Evolutionary conservation across 73 alveolate species (phyloP).

Genomic region (Effrenium voratum): DNA sequence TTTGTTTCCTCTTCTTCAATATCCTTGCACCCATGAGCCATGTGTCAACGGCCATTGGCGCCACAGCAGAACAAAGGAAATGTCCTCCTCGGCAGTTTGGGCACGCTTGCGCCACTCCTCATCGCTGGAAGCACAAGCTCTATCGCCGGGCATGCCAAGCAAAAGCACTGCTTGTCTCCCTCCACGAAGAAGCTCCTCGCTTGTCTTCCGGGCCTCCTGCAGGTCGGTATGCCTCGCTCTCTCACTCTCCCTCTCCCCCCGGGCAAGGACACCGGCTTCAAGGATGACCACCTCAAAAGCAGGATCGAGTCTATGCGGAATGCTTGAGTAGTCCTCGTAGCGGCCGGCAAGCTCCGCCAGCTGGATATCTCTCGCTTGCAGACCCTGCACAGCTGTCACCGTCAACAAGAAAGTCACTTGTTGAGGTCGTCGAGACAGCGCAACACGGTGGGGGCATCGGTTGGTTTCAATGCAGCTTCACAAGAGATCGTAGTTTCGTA

Average conservation of each 20-base stretch:
- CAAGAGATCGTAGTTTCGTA: too few relatives aligned
- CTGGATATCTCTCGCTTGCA: not conserved
- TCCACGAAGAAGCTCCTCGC: not conserved
- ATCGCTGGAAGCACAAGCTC: not conserved
- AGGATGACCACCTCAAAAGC: not conserved
- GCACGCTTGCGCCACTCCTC: constrained; percentile 32
- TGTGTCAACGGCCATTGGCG: too few relatives aligned
- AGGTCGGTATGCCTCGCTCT: not conserved
- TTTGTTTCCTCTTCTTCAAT: too few relatives aligned
- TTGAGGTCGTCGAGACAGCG: too few relatives aligned
- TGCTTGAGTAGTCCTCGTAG: not conserved
- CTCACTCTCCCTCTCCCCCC: not conserved
- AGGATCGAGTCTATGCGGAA: not conserved
- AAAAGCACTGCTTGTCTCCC: too few relatives aligned
- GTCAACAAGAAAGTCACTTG: too few relatives aligned
- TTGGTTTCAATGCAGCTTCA: too few relatives aligned
- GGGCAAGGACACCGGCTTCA: not conserved
- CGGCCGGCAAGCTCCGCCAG: constrained; percentile 10
- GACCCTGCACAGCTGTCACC: too few relatives aligned
- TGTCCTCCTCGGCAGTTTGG: not conserved
- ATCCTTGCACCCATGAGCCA: too few relatives aligned
- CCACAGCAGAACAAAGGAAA: too few relatives aligned
- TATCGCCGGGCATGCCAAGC: not conserved
- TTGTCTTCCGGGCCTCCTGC: constrained; percentile 2
- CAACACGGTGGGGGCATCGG: too few relatives aligned